Conservation (phyloP, 2,329 filamentous ascomycete species). For the Grosmannia penicillata region DNA sequence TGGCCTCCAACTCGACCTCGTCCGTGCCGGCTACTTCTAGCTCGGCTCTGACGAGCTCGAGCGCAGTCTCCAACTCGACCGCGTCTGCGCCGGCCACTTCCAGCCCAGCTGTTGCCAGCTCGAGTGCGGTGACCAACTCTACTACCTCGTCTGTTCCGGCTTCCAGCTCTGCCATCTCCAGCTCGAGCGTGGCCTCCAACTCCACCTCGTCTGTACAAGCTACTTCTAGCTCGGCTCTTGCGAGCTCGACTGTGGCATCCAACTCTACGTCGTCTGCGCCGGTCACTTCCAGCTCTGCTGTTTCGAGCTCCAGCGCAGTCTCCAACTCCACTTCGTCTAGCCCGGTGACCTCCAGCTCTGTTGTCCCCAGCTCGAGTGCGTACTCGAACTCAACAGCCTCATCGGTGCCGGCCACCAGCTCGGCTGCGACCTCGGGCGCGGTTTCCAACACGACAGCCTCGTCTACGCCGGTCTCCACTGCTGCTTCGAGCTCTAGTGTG, state of each 20-base stretch:
- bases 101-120: neutral
- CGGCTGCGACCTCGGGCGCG: neutral
- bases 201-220: neutral
- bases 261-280: neutral
- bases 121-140: neutral
- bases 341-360: neutral
- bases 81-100: neutral
- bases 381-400: neutral
- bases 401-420: neutral
- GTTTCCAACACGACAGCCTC: neutral
- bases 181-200: neutral
- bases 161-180: neutral
- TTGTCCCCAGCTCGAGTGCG: neutral
- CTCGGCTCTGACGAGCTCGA: neutral
- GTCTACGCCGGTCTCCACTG: neutral
- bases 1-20: neutral
- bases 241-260: neutral
- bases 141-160: neutral
- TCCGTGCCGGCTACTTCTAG: neutral
- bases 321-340: neutral
- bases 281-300: neutral
- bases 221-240: neutral
- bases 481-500: neutral
- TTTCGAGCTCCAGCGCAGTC: neutral
- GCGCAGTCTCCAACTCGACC: neutral